Evolutionary conservation across 2,329 filamentous ascomycete species (phyloP), one percentile per base, ranked within the genome.

Genomic region (Geoglossum cookeanum): DNA sequence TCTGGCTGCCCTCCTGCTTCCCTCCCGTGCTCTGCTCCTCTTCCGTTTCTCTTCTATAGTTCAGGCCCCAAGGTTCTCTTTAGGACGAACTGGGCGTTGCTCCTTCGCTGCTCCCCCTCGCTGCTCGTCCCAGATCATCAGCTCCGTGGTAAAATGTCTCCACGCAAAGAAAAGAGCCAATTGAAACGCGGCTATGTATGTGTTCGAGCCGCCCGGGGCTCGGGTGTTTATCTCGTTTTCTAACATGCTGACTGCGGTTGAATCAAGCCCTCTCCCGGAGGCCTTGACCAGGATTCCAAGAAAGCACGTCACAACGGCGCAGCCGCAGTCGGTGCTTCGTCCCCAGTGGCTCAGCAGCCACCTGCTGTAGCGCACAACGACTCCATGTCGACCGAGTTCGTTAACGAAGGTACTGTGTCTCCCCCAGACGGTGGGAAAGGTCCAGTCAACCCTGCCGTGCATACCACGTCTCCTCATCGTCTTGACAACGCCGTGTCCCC

Each of bases 301-400:
- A 94, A 94, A 69, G 82, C 85, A 59, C 84, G 91, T 61, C 81
- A 87, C 58, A 89, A 87, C 49, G 76, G 86, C 62, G 82, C 87
- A 60, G 73, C 78, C 37, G 78, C 80, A 69, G 63, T 61, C 68
- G 66, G 66, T 61, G 64, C 73, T 7, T 80, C 83, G 58, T 74
- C 75, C 63, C 74, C 79, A 63, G 79, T 80, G 65, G 76, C 80
- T 57, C 85, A 87, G 61, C 78, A 94, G 17, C 90, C 88, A 11
- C 92, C 88, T 0, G 90, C 89, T 11, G 71, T 91, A 60, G 94
- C 87, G 0, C 75, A 85, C 63, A 72, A 80, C 63, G 79, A 79
- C 51, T 83, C 81, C 9, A 79, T 75, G 60, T 78, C 80, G 32
- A 80, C 78, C 32, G 78, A 77, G 51, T 67, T 61, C 67, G 63